A percentile compares a stretch with the other conserved stretches of the same genome.
Conservation (phyloP, 768 basidiomycete genomes). For the Amanita exitialis region DNA sequence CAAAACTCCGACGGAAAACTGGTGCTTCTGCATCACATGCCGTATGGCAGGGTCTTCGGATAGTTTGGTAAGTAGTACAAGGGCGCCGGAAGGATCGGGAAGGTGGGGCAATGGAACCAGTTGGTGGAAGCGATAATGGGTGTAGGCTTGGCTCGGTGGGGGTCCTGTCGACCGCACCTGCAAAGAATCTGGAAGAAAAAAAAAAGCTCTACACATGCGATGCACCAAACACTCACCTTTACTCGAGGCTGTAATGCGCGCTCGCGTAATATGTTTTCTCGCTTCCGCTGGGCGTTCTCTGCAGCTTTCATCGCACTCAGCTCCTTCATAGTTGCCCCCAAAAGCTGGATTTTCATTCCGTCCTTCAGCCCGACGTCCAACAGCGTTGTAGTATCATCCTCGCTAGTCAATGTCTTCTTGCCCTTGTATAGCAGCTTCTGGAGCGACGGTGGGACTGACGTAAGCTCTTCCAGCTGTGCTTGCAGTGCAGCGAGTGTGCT, state of each 20-base stretch:
- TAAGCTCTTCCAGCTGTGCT: conserved; percentile 46
- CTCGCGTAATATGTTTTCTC: conserved; percentile 49
- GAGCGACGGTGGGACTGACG: conserved; percentile 48
- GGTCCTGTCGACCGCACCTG: conserved; percentile 50
- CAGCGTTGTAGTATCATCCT: conserved; percentile 19
- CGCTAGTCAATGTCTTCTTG: conserved; percentile 30
- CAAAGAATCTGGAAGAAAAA: too few relatives aligned
- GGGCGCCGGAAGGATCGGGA: conserved; percentile 50
- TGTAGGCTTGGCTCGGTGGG: conserved; percentile 14
- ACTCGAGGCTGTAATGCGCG: conserved; percentile 44
- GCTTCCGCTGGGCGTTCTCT: conserved; percentile 47
- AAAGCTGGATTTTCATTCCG: conserved; percentile 59
- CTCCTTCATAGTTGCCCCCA: conserved; percentile 56
- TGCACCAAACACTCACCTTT: conserved; percentile 34
- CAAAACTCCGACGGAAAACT: conserved; percentile 56
- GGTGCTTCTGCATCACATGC: conserved; percentile 62
- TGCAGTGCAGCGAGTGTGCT: conserved; percentile 44
- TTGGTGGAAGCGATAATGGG: conserved; percentile 51
- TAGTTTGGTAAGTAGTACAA: conserved; percentile 42
- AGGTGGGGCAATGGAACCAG: conserved; percentile 54
- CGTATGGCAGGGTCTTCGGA: conserved; percentile 62
- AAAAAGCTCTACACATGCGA: background rate
- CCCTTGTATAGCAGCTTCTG: conserved; percentile 74
- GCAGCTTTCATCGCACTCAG: conserved; percentile 40
- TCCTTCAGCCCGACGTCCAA: conserved; percentile 45